A percentile compares a stretch with the other conserved stretches of the same genome.
These are phyloP conservation scores for Globisporangium canariense DNA, from an alignment of 352 stramenopile species.

Conservation along the genomic window DNA sequence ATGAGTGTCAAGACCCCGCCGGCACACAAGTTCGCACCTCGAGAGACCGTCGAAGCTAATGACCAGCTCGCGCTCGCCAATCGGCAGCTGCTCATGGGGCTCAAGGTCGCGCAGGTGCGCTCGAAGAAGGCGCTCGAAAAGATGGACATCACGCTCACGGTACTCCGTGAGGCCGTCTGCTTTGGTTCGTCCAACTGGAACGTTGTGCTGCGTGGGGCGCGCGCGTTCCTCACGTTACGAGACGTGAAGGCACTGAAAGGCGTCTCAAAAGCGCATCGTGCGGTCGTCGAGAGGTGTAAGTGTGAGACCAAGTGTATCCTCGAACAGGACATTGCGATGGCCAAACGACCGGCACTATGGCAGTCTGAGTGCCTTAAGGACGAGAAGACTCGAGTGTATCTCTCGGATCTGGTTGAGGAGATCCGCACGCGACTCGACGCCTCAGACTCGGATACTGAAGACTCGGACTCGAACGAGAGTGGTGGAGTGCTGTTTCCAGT, in stretches of 20 bases:
- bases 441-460: slow-evolving; percentile 26
- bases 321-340: slow-evolving; percentile 12
- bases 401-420: slow-evolving; percentile 52
- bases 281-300: slow-evolving; percentile 20
- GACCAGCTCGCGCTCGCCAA: slow-evolving; percentile 62
- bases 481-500: neutral
- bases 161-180: slow-evolving; percentile 42
- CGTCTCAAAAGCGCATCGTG: slow-evolving; percentile 31
- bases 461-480: slow-evolving; percentile 4
- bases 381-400: slow-evolving; percentile 39
- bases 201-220: slow-evolving; percentile 21
- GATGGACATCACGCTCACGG: slow-evolving; percentile 51
- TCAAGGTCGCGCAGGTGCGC: slow-evolving; percentile 61
- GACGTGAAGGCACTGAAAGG: slow-evolving; percentile 39
- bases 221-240: slow-evolving; percentile 38
- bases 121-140: slow-evolving; percentile 49
- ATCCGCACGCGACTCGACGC: slow-evolving; percentile 40
- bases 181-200: slow-evolving; percentile 27
- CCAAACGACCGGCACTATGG: slow-evolving; percentile 33
- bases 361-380: slow-evolving; percentile 46
- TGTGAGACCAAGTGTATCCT: slow-evolving; percentile 31
- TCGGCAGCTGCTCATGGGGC: slow-evolving; percentile 63
- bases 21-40: slow-evolving; percentile 60
- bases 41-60: slow-evolving; percentile 57
- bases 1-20: slow-evolving; percentile 40